Conservation (phyloP, 345 rosid species). For the rapeseed (Brassica napus) region DNA sequence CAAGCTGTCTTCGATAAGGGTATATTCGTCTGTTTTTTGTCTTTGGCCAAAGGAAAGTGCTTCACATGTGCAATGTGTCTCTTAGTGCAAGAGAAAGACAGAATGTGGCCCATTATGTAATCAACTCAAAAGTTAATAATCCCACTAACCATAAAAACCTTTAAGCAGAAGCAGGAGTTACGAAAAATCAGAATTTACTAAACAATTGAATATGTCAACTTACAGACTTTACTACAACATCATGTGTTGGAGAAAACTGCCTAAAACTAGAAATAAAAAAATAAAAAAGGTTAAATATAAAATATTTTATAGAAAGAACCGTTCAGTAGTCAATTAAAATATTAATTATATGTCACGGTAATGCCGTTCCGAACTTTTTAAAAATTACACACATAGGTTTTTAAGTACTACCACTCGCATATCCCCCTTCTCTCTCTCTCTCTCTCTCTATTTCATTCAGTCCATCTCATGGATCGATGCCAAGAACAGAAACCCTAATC, state of each 20-base stretch:
- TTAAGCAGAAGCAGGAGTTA: slow-evolving; percentile 8
- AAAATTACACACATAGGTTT: slow-evolving; percentile 14
- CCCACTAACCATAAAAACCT: slow-evolving; percentile 10
- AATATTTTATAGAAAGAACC: slow-evolving; percentile 15
- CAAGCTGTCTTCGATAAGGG: too few species aligned
- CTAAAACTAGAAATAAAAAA: slow-evolving; percentile 15
- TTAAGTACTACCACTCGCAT: slow-evolving; percentile 22
- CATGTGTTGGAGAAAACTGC: slow-evolving; percentile 18
- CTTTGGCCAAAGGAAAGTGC: too few species aligned
- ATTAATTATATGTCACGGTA: slow-evolving; percentile 26
- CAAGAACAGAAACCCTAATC: slow-evolving; percentile 20
- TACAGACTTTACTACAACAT: not conserved
- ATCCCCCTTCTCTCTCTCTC: slow-evolving; percentile 16
- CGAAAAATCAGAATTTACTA: not conserved
- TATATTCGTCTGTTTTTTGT: too few species aligned
- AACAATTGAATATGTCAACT: not conserved
- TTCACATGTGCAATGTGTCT: too few species aligned
- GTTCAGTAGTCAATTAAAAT: slow-evolving; percentile 30
- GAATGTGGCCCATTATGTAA: too few species aligned
- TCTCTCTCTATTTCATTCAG: slow-evolving; percentile 5
- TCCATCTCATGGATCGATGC: slow-evolving; percentile 12
- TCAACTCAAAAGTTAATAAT: slow-evolving; percentile 9
- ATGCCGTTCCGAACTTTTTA: not conserved
- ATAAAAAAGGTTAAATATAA: not conserved
- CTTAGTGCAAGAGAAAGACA: too few species aligned